Percentiles rank a stretch among this genome's conserved stretches.
These are phyloP conservation scores for Russula lepida DNA, from an alignment of 768 basidiomycete genomes.

Conservation along the genomic window DNA sequence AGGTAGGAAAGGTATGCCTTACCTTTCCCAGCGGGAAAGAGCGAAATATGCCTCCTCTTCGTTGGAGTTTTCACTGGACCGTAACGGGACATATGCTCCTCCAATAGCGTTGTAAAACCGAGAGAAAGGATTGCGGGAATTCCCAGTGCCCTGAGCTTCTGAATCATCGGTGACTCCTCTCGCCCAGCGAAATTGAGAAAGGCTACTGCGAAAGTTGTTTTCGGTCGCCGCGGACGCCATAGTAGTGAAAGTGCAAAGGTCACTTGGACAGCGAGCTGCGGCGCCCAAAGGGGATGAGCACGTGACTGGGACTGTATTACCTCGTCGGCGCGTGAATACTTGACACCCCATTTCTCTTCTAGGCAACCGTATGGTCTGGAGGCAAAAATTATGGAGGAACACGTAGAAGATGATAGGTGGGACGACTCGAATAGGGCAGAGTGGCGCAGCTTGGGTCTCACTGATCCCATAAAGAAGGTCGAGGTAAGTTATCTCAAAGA, in stretches of 20 bases:
- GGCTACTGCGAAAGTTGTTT: constrained; percentile 62
- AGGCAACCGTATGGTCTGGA: not conserved
- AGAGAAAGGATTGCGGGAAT: constrained; percentile 56
- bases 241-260: not conserved
- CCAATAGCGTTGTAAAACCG: constrained; percentile 83
- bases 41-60: constrained; percentile 97
- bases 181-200: constrained; percentile 86
- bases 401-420: constrained; percentile 45
- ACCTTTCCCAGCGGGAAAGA: constrained; percentile 90
- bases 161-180: constrained; percentile 65
- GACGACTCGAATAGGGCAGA: constrained; percentile 44
- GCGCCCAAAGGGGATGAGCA: not conserved
- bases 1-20: constrained; percentile 19
- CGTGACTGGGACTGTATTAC: not conserved
- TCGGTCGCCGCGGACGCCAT: constrained; percentile 31
- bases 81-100: constrained; percentile 80
- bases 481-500: constrained; percentile 51
- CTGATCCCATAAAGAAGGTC: constrained; percentile 83
- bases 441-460: constrained; percentile 73
- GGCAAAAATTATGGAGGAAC: not conserved
- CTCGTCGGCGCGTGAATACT: too few relatives aligned
- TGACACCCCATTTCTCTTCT: too few relatives aligned
- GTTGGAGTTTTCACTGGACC: constrained; percentile 72
- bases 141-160: constrained; percentile 31
- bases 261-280: not conserved